Conservation (phyloP, 495 filamentous ascomycete genomes). For the Tuber microsphaerosporum region DNA sequence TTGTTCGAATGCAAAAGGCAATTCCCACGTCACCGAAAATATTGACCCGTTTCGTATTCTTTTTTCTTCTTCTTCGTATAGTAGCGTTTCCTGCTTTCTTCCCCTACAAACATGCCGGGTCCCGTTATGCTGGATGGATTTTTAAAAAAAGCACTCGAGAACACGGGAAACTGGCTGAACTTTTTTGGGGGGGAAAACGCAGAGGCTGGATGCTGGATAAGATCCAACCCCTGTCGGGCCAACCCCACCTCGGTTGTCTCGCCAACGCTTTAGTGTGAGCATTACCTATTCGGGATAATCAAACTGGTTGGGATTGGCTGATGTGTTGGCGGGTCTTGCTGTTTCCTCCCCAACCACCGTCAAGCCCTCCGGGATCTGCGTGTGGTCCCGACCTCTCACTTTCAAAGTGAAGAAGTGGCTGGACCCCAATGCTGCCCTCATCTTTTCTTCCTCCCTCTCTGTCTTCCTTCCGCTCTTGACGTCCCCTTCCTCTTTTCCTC, state of each 20-base stretch:
- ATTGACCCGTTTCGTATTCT: slow-evolving; percentile 12
- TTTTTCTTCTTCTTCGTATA: slow-evolving; percentile 8
- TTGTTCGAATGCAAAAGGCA: slow-evolving; percentile 16
- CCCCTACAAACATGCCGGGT: slow-evolving; percentile 12
- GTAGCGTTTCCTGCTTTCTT: slow-evolving; percentile 16
- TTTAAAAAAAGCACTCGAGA: slow-evolving; percentile 1
- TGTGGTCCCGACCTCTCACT: slow-evolving; percentile 25
- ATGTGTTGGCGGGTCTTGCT: slow-evolving; percentile 21
- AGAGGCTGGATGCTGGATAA: slow-evolving; percentile 32
- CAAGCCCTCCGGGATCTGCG: neutral
- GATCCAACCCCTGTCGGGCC: slow-evolving; percentile 25
- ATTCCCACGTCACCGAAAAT: slow-evolving; percentile 33
- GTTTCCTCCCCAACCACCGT: slow-evolving; percentile 24
- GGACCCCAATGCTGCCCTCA: slow-evolving; percentile 16
- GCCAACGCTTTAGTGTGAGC: slow-evolving; percentile 30
- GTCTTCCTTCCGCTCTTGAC: neutral
- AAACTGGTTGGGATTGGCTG: slow-evolving; percentile 21
- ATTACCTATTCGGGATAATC: slow-evolving; percentile 21
- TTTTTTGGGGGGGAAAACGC: slow-evolving; percentile 23
- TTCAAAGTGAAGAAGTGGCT: slow-evolving; percentile 24
- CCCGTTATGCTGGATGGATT: neutral
- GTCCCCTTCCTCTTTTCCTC: neutral
- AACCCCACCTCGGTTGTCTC: slow-evolving; percentile 32
- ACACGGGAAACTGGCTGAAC: slow-evolving; percentile 8
- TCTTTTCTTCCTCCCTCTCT: slow-evolving; percentile 12